Evolutionary conservation across 495 filamentous ascomycete species (phyloP).

Genomic region (Daldinia bambusicola): DNA sequence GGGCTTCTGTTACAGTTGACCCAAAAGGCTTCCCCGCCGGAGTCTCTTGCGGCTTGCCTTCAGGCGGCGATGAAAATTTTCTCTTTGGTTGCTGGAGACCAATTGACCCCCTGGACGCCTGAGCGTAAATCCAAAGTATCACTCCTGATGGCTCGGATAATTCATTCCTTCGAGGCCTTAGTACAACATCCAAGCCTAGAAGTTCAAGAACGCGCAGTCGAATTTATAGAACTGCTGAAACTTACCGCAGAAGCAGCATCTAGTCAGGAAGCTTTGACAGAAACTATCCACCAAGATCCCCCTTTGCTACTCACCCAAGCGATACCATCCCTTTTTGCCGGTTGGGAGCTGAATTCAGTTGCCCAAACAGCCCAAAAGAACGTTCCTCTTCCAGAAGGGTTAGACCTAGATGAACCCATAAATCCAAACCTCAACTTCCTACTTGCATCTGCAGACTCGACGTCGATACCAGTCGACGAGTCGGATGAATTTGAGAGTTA

Average conservation of each 20-base stretch:
- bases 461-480: constrained; percentile 61
- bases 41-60: constrained; percentile 77
- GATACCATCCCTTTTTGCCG: constrained; percentile 85
- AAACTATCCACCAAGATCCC: constrained; percentile 66
- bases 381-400: constrained; percentile 77
- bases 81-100: constrained; percentile 67
- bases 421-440: constrained; percentile 75
- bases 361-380: constrained; percentile 84
- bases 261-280: constrained; percentile 66
- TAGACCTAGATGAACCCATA: constrained; percentile 83
- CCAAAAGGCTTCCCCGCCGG: constrained; percentile 62
- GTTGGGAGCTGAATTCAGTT: constrained; percentile 91
- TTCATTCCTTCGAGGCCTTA: constrained; percentile 80
- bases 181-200: constrained; percentile 85
- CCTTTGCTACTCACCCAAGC: constrained; percentile 87
- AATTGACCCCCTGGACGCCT: constrained; percentile 67
- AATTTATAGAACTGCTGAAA: constrained; percentile 88
- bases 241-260: constrained; percentile 81
- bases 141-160: constrained; percentile 80
- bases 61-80: constrained; percentile 90
- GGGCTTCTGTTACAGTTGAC: constrained; percentile 77
- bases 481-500: constrained; percentile 75
- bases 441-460: constrained; percentile 67
- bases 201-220: constrained; percentile 95
- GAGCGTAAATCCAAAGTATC: constrained; percentile 74